Evolutionary conservation across 2,329 filamentous ascomycete species (phyloP), one percentile per base, ranked within the genome.

Genomic region (Didymellaceae sp.): DNA sequence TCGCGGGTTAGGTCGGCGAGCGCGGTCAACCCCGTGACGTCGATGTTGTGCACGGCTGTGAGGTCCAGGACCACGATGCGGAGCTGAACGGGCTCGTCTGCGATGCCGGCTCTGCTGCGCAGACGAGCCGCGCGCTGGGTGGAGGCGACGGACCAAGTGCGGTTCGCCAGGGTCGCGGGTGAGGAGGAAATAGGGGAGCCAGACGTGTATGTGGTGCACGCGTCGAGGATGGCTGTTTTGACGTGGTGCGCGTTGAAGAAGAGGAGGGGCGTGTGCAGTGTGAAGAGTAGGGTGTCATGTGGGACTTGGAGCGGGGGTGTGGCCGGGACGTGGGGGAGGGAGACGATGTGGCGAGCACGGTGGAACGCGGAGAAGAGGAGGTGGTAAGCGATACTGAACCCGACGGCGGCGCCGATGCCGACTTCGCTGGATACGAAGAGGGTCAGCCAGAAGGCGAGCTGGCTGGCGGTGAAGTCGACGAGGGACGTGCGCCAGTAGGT

Each of bases 391-490:
- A 76, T 68, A 53, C 70, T 70, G 67, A 75, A 75, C 6, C 79
- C 83, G 1, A 86, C 83, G 1, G 83, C 80, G 16, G 74, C 73
- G 16, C 77, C 83, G 32, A 87, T 84, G 10, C 85, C 85, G 26
- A 82, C 76, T 58, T 86, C 82, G 1, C 82, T 83, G 0, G 79
- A 81, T 2, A 81, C 79, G 59, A 87, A 86, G 8, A 87, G 77
- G 0, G 83, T 84, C 3, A 87, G 75, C 81, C 85, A 87, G 60
- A 87, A 82, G 4, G 84, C 79, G 22, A 87, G 75, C 80, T 86
- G 84, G 21, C 82, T 79, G 0, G 82, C 80, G 43, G 85, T 77
- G 58, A 87, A 87, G 68, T 88, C 85, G 11, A 84, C 80, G 3
- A 87, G 76, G 0, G 83, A 86, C 2, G 83, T 82, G 56, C 81